Base-by-base conservation (phyloP, 371 early-diverging fungal species). In the Smittium mucronatum region DNA sequence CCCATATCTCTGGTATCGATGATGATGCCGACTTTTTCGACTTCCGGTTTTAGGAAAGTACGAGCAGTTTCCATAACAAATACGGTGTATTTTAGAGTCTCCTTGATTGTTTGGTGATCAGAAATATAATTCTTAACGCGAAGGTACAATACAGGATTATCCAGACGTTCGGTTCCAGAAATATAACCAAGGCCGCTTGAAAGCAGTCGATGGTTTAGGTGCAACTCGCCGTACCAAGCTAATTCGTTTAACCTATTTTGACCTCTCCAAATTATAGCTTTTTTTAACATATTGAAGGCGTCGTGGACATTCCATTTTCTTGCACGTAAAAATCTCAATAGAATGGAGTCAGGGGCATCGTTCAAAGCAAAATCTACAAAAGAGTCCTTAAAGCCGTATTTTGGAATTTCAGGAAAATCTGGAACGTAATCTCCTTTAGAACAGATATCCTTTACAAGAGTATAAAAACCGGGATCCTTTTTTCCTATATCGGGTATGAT, bases 11-110 rank as follows among this genome's bases (percentile, higher is more conserved):
- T 86, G 77, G 93, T 79, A 73, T 94, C 91, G 70, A 94, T 91
- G 31, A 94, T 81, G 61, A 93, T 80, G 71, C 87, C 85, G 1
- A 83, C 87, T 35, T 87, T 84, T 67, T 93, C 94, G 58, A 85
- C 83, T 1, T 91, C 89, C 34, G 85, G 82, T 58, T 80, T 75
- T 57, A 91, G 82, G 66, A 91, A 70, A 63, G 87, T 73, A 47
- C 95, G 89, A 34, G 87, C 86, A 21, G 86, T 85, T 71, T 95
- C 95, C 88, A 95, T 87, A 70, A 87, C 73, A 67, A 84, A 89
- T 63, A 93, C 77, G 0, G 88, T 89, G 72, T 85, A 75, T 29
- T 81, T 75, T 58, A 76, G 28, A 64, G 78, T 73, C 8, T 79
- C 72, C 58, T 79, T 78, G 0, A 57, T n/a, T 0, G 79, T 73